Base-by-base conservation (phyloP, 2,329 filamentous ascomycete species). In the Calonectria pauciramosa region DNA sequence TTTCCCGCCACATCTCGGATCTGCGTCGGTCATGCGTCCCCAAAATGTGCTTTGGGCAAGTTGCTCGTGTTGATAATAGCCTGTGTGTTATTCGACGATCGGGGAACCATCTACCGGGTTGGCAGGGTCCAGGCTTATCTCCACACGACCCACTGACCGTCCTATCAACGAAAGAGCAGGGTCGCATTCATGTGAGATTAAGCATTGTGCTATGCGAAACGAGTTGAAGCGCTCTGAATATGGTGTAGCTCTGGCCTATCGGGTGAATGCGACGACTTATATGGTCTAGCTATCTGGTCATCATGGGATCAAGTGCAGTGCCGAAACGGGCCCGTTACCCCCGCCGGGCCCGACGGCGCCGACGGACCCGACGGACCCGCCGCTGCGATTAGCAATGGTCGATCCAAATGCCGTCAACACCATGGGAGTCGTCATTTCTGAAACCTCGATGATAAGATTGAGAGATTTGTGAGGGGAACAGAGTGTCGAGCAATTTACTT, bases 141-240 rank as follows among this genome's bases (percentile, higher is more conserved):
- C 34, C 56, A 38, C 56, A 63, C n/a, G 36, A 26, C 56, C 56
- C 56, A 63, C 14, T 3, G 18, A 16, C 26, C 9, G 26, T 38
- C 56, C 56, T 63, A 44, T 63, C 56, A 63, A 30, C 13, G 14
- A 14, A 13, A 41, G 36, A 14, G 36, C 34, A 63, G 23, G 14
- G 56, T 63, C 18, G 10, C 56, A 63, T 63, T 41, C 34, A 63
- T 63, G 56, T 63, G 56, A 63, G 56, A 63, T 63, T 63, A 63
- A 63, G 56, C 56, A 63, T 63, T 41, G 56, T 63, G 20, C 34
- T 63, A 41, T 41, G 56, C 56, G 18, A 41, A 63, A 26, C 7
- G 34, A 41, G 23, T 28, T 63, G 34, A 36, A 10, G 18, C 4
- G 34, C 23, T 41, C 56, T 26, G 23, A 30, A 63, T 41, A 28